Evolutionary conservation across 78 protist species (phyloP).

Genomic region (Goniomonas avonlea): DNA sequence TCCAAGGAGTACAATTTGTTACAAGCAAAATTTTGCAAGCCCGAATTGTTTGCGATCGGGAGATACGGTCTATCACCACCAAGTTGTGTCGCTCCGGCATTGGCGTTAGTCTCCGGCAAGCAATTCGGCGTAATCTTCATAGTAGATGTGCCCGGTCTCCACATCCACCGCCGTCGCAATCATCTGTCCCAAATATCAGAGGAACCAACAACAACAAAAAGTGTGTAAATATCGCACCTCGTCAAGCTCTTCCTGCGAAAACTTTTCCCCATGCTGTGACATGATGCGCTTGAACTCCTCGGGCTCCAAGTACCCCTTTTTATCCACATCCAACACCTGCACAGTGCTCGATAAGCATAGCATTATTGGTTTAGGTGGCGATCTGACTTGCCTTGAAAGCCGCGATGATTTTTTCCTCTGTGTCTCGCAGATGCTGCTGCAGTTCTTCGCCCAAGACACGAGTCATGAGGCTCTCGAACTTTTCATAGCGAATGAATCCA

Average conservation of each 20-base stretch:
- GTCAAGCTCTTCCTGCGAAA: neutral
- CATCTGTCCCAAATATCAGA: neutral
- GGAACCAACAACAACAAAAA: neutral
- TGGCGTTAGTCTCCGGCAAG: neutral
- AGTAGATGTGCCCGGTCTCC: neutral
- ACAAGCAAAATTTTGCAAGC: too few relatives aligned
- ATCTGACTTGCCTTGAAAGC: neutral
- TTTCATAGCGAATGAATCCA: conserved; percentile 14
- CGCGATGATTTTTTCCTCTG: neutral
- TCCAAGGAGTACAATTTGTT: too few relatives aligned
- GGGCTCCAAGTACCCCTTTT: neutral
- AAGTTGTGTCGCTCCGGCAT: too few relatives aligned
- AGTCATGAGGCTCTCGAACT: neutral
- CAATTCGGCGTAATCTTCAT: conserved; percentile 2
- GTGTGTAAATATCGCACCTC: neutral
- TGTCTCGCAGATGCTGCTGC: neutral
- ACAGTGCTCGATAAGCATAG: neutral
- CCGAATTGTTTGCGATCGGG: too few relatives aligned
- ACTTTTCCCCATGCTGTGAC: neutral
- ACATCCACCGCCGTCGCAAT: neutral
- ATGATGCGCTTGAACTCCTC: neutral
- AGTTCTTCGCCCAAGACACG: neutral
- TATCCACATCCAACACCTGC: neutral
- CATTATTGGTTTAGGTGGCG: neutral
- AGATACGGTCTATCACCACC: too few relatives aligned